Percentiles rank a stretch among this genome's conserved stretches.
Evolutionary conservation across 2,329 filamentous ascomycete genomes (phyloP).

Genomic region (Torrubiella hemipterigena): DNA sequence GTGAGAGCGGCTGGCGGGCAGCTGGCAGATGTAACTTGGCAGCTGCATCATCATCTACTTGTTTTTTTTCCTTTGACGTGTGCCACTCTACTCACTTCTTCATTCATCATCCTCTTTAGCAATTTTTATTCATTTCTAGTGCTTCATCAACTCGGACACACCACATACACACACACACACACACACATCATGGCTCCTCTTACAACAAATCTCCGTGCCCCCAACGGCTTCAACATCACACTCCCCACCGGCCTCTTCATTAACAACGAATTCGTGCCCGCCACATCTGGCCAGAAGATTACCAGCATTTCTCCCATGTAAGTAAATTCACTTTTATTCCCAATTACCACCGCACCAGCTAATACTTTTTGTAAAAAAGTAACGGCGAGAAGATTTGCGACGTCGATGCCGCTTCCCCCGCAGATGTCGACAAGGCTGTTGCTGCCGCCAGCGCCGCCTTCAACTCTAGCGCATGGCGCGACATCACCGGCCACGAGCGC

Average conservation of each 20-base stretch:
- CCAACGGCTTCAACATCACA: conserved; percentile 54
- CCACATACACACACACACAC: background rate
- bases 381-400: conserved; percentile 19
- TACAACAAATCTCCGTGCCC: conserved; percentile 18
- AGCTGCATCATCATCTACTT: no score
- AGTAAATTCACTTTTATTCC: conserved; percentile 1
- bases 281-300: conserved; percentile 41
- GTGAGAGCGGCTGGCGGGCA: no score
- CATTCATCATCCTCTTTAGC: no score
- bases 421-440: conserved; percentile 21
- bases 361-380: no score
- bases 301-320: conserved; percentile 44
- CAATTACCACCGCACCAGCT: background rate
- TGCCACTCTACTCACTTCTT: no score
- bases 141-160: no score
- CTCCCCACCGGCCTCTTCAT: conserved; percentile 65
- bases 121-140: no score
- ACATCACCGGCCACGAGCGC: conserved; percentile 53
- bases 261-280: conserved; percentile 63
- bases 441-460: conserved; percentile 52
- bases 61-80: no score
- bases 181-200: conserved; percentile 7
- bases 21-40: no score
- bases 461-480: conserved; percentile 55
- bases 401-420: conserved; percentile 16